Base-by-base conservation (phyloP, 768 basidiomycete species). In the Strobilomyces confusus region DNA sequence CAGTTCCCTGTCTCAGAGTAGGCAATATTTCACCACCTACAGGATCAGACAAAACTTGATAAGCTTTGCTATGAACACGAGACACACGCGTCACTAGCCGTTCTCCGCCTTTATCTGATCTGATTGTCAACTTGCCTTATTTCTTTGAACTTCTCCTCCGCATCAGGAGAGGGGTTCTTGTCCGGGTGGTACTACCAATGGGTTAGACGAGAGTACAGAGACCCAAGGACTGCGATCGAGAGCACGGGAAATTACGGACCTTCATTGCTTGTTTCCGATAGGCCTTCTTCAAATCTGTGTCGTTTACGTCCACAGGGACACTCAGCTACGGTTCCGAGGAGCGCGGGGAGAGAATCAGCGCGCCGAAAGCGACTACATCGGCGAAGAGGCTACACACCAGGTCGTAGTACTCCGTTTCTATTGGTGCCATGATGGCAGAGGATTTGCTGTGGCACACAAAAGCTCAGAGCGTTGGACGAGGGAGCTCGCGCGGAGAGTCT, bases 91-190 rank as follows among this genome's bases (percentile, higher is more conserved):
- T 65, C 42, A 63, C 58, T 38, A 49, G 48, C 17, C 37, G 44
- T 55, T 38, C 54, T 36, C 53, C 44, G 52, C 41, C 49, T 38
- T 51, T 23, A 51, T 49, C 49, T 44, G n/a, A 56, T 40, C 32
- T 43, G 60, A 58, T 49, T 38, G 49, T 19, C 48, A 37, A 69
- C 69, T 57, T 60, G 86, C 90, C 92, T 93, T 65, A 99, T 91
- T 43, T 97, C 91, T 73, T 98, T 95, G 77, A 99, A 99, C 75
- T 86, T 94, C 68, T 90, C 87, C 67, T 94, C 93, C 1, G 95
- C 97, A 63, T 92, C 92, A n/a, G 84, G 80, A 5, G 91, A 88
- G 8, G 83, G 79, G 64, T 98, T 98, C 80, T 95, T 97, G 73
- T 97, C 95, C 5, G 94, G 95, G 67, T 97, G 94, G 67, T 86